Conservation (phyloP, 192 early-diverging fungal species). For the Chytriomyces sp. region DNA sequence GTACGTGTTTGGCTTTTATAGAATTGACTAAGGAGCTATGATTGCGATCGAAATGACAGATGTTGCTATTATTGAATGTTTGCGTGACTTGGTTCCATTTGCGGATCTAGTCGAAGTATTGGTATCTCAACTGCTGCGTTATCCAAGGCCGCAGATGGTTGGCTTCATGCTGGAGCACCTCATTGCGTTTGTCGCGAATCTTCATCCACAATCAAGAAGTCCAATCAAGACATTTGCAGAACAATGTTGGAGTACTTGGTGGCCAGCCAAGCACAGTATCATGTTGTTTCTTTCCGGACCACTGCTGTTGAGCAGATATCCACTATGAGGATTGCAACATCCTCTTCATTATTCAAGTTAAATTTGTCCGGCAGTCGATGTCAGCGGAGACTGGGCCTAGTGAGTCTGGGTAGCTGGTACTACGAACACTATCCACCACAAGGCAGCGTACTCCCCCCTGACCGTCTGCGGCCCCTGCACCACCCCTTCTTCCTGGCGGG, state of each 20-base stretch:
- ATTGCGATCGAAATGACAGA: constrained; percentile 27
- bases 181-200: constrained; percentile 36
- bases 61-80: constrained; percentile 31
- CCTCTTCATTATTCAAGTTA: constrained; percentile 39
- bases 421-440: no score
- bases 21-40: constrained; percentile 12
- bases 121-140: not conserved
- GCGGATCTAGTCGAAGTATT: constrained; percentile 26
- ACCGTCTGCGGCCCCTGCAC: no score
- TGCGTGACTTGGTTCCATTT: constrained; percentile 38
- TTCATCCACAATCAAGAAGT: constrained; percentile 12
- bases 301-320: constrained; percentile 42
- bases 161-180: constrained; percentile 39
- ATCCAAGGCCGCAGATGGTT: constrained; percentile 36
- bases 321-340: constrained; percentile 34
- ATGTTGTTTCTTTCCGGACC: constrained; percentile 40
- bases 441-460: no score
- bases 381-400: no score
- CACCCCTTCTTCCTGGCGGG: no score
- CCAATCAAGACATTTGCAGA: not conserved
- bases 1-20: constrained; percentile 33
- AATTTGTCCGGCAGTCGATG: no score
- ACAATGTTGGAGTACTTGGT: constrained; percentile 9
- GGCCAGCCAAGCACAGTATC: constrained; percentile 3
- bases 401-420: no score